Evolutionary conservation across 805 yeast genomes (phyloP).

Genomic region (Nakazawaea pomicola): DNA sequence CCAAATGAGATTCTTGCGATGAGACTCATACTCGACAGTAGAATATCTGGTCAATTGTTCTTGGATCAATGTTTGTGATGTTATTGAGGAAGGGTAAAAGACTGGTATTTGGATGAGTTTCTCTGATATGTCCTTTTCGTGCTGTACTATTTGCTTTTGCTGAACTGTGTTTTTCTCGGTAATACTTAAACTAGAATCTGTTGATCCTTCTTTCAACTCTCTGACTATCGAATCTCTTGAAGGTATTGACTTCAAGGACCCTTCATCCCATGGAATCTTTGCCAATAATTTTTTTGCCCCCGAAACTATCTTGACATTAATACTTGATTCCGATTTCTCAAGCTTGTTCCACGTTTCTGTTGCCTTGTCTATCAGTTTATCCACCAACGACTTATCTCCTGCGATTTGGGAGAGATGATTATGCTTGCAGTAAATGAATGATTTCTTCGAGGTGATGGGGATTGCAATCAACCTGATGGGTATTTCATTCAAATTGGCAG

Average conservation of each 20-base stretch:
- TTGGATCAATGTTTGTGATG: slow-evolving; percentile 24
- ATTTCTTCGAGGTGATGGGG: slow-evolving; percentile 60
- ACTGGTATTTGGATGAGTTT: slow-evolving; percentile 36
- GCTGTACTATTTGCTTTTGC: too few relatives aligned
- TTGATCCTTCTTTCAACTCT: slow-evolving; percentile 34
- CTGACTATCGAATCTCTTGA: slow-evolving; percentile 55
- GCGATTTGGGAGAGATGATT: slow-evolving; percentile 22
- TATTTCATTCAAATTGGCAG: slow-evolving; percentile 19
- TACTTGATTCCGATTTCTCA: slow-evolving; percentile 43
- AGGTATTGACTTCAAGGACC: slow-evolving; percentile 71
- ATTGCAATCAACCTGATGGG: slow-evolving; percentile 62
- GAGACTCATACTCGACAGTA: slow-evolving; percentile 41
- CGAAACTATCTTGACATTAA: slow-evolving; percentile 56
- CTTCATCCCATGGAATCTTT: slow-evolving; percentile 76
- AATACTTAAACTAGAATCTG: too few relatives aligned
- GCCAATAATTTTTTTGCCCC: slow-evolving; percentile 49
- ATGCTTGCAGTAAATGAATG: slow-evolving; percentile 69
- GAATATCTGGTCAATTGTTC: slow-evolving; percentile 39
- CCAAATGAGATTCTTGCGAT: slow-evolving; percentile 47
- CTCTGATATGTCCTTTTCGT: slow-evolving; percentile 10
- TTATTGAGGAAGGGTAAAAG: slow-evolving; percentile 42
- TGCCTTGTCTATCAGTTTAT: slow-evolving; percentile 42
- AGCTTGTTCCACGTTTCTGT: slow-evolving; percentile 59
- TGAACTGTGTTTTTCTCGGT: too few relatives aligned
- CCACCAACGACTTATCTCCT: slow-evolving; percentile 31